Evolutionary conservation across 768 basidiomycete species (phyloP).

Genomic region (Mycena indigotica): DNA sequence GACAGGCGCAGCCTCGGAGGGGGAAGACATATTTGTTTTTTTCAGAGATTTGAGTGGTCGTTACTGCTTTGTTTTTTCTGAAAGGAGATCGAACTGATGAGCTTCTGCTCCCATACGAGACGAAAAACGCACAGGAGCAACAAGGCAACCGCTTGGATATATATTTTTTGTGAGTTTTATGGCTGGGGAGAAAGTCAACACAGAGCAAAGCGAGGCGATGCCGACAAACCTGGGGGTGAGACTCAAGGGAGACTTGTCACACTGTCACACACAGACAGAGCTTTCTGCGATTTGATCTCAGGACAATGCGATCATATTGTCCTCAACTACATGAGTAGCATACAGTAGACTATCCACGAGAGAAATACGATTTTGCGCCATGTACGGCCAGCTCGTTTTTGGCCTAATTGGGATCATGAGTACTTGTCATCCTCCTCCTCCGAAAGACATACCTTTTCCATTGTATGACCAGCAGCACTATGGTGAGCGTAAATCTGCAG

Average conservation of each 20-base stretch:
- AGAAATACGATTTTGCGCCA: slow-evolving; percentile 88
- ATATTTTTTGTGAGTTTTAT: slow-evolving; percentile 74
- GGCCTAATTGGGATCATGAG: slow-evolving; percentile 49
- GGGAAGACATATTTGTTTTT: slow-evolving; percentile 61
- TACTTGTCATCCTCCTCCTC: background rate
- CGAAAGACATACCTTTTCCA: slow-evolving; percentile 68
- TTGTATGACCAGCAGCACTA: slow-evolving; percentile 81
- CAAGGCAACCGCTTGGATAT: slow-evolving; percentile 76
- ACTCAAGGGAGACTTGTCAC: slow-evolving; percentile 12
- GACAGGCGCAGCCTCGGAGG: slow-evolving; percentile 54
- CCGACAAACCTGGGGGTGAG: slow-evolving; percentile 49
- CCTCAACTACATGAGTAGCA: background rate
- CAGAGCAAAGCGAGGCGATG: slow-evolving; percentile 13
- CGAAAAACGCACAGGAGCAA: slow-evolving; percentile 65
- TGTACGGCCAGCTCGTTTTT: slow-evolving; percentile 81
- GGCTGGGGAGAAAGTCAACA: slow-evolving; percentile 37
- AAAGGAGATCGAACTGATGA: slow-evolving; percentile 32
- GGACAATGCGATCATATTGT: background rate
- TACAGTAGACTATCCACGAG: slow-evolving; percentile 57
- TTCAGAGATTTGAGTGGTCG: slow-evolving; percentile 62
- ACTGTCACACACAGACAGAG: background rate
- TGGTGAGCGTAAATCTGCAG: slow-evolving; percentile 75
- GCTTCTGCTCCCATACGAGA: slow-evolving; percentile 16
- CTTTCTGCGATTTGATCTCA: slow-evolving; percentile 2
- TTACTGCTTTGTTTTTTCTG: slow-evolving; percentile 95